Evolutionary conservation across 148 eudicot genomes (phyloP), one percentile per base, ranked within the genome.

Genomic region (Vaccinium darrowii): DNA sequence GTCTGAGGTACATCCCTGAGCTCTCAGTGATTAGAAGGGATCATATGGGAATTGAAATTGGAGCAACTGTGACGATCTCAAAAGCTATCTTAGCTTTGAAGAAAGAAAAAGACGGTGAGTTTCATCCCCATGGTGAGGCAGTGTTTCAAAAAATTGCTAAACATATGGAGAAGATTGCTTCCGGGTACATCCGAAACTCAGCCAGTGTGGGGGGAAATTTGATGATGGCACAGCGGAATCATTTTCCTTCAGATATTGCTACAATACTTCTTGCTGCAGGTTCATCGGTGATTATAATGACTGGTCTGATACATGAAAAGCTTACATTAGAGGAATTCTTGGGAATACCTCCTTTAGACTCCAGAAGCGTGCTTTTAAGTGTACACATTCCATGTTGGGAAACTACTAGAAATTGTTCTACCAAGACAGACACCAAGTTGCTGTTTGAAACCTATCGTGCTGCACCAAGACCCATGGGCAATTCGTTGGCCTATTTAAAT

Each of bases 201-300:
- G 99, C 94, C 30, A 97, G 98, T 86, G 30, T 97, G 47, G 99
- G 98, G n/a, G 99, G 99, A 10, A 97, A 97, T 91, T 87, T 97
- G 82, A 90, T 94, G 8, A 97, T 97, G 98, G 97, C 99, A 36
- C 99, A 97, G 80, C 91, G 92, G 84, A 88, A 87, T 49, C 78
- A 86, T 67, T 97, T 97, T 88, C 98, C 99, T 75, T 97, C 99
- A 9, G 99, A 97, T 85, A 88, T 95, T 75, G 93, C 90, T 84
- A 97, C 99, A 13, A 79, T 97, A 81, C 92, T 97, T 80, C 91
- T 97, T 83, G 94, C 94, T 47, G 92, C 89, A 47, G 90, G 88
- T 87, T 84, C 98, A 0, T 88, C 80, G 47, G 92, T 97, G 36
- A 92, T 84, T 86, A 81, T 94, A 83, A 43, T 91, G 81, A 85